Evolutionary conservation across 768 basidiomycete species (phyloP).

Genomic region (Mycena maculata): DNA sequence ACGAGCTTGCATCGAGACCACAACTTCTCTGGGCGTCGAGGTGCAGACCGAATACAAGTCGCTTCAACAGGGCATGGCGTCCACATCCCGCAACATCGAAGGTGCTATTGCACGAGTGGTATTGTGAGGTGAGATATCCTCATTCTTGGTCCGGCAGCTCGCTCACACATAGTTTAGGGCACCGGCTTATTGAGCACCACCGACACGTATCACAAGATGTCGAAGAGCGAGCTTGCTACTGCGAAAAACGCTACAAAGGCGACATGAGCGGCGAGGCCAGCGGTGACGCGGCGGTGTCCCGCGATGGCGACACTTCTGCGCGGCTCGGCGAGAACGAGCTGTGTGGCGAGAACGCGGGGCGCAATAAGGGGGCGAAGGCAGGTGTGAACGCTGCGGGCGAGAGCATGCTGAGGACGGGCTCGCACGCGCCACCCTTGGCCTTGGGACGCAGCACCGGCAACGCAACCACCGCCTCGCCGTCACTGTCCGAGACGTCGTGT

Average conservation of each 20-base stretch:
- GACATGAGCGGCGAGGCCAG: no score
- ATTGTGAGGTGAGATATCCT: slow-evolving; percentile 61
- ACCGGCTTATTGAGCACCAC: slow-evolving; percentile 52
- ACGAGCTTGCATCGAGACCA: slow-evolving; percentile 73
- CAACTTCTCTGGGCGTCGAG: slow-evolving; percentile 59
- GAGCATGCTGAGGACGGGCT: no score
- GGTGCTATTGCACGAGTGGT: slow-evolving; percentile 54
- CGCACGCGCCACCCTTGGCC: not conserved
- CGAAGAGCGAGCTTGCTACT: slow-evolving; percentile 56
- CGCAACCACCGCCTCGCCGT: not conserved
- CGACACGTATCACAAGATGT: slow-evolving; percentile 57
- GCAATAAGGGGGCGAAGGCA: no score
- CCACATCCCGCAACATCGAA: slow-evolving; percentile 62
- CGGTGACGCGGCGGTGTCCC: no score
- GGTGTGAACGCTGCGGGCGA: no score
- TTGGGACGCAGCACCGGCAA: not conserved
- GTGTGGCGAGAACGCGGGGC: no score
- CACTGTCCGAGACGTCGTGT: no score
- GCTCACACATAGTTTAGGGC: slow-evolving; percentile 47
- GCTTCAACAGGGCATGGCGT: slow-evolving; percentile 62
- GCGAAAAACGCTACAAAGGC: slow-evolving; percentile 63
- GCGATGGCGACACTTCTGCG: no score
- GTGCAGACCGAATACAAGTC: slow-evolving; percentile 64
- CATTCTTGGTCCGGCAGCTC: not conserved
- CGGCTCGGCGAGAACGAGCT: no score